phyloP scores from a whole-genome alignment of 2,329 filamentous ascomycete genomes.

The Hortaea werneckii region DNA sequence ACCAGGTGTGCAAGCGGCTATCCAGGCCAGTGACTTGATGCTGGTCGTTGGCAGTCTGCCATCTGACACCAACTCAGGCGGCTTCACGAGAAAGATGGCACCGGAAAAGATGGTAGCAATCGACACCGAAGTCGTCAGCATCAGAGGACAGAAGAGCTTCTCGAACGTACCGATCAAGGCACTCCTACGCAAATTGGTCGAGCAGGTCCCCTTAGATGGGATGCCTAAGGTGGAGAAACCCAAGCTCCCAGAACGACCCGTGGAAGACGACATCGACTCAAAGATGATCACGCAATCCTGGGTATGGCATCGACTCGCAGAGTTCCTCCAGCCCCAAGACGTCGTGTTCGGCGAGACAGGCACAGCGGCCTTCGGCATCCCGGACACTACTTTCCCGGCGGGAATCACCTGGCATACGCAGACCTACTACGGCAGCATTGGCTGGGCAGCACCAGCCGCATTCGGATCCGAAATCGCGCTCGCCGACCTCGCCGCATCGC shows the following conservation, averaged over 20 bases:
- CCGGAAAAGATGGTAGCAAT: slow-evolving; percentile 25
- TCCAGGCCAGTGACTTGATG: slow-evolving; percentile 27
- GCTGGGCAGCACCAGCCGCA: slow-evolving; percentile 33
- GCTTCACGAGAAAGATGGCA: slow-evolving; percentile 29
- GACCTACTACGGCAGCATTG: slow-evolving; percentile 36
- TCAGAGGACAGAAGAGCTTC: slow-evolving; percentile 24
- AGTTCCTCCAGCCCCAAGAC: slow-evolving; percentile 29
- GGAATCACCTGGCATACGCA: slow-evolving; percentile 26
- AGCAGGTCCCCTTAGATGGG: slow-evolving; percentile 11
- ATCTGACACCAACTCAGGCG: slow-evolving; percentile 34
- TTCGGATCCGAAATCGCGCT: slow-evolving; percentile 39
- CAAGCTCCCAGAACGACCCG: slow-evolving; percentile 16
- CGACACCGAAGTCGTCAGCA: slow-evolving; percentile 28
- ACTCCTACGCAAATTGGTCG: slow-evolving; percentile 24
- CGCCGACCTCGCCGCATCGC: slow-evolving; percentile 32
- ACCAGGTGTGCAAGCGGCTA: slow-evolving; percentile 28
- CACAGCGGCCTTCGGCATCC: slow-evolving; percentile 30
- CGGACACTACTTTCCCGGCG: slow-evolving; percentile 17
- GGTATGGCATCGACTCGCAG: slow-evolving; percentile 29
- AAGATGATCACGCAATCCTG: slow-evolving; percentile 33
- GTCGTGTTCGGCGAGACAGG: slow-evolving; percentile 33
- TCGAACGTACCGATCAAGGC: slow-evolving; percentile 27
- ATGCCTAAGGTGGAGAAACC: slow-evolving; percentile 19
- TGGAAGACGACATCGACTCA: slow-evolving; percentile 24
- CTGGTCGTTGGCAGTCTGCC: slow-evolving; percentile 32